Percentiles rank a stretch among this genome's conserved stretches.
These are phyloP conservation scores for Coniella vitis DNA, from an alignment of 2,329 filamentous ascomycete species.

Conservation along the genomic window DNA sequence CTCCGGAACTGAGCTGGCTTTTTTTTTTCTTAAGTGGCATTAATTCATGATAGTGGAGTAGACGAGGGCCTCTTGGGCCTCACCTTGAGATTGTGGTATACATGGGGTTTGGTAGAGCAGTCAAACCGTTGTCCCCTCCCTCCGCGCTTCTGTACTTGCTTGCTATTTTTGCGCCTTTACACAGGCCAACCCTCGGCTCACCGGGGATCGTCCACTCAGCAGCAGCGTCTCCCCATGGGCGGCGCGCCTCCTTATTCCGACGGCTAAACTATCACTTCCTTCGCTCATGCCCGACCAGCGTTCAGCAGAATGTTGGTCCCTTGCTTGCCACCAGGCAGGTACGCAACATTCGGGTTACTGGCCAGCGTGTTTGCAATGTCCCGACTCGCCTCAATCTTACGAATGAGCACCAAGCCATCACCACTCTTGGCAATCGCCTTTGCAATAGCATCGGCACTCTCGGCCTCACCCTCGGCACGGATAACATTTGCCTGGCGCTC, in stretches of 20 bases:
- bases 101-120: slow-evolving; percentile 5
- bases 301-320: slow-evolving; percentile 50
- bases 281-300: slow-evolving; percentile 35
- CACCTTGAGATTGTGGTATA: slow-evolving; percentile 8
- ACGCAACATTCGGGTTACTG: slow-evolving; percentile 89
- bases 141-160: not conserved
- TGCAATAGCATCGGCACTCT: slow-evolving; percentile 91
- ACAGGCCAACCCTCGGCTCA: no score
- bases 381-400: slow-evolving; percentile 92
- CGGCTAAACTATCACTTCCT: not conserved
- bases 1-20: no score
- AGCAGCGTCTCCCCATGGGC: no score
- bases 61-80: slow-evolving; percentile 5
- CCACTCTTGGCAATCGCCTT: slow-evolving; percentile 90
- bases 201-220: no score
- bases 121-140: not conserved
- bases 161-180: no score
- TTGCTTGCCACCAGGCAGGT: slow-evolving; percentile 74
- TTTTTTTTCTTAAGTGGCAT: not conserved
- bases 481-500: slow-evolving; percentile 98
- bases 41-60: slow-evolving; percentile 16
- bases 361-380: slow-evolving; percentile 91
- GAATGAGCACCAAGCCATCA: slow-evolving; percentile 89
- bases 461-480: slow-evolving; percentile 93
- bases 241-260: no score